These are phyloP conservation scores for Lotmaria passim DNA, from an alignment of 208 protist species.

Conservation along the genomic window DNA sequence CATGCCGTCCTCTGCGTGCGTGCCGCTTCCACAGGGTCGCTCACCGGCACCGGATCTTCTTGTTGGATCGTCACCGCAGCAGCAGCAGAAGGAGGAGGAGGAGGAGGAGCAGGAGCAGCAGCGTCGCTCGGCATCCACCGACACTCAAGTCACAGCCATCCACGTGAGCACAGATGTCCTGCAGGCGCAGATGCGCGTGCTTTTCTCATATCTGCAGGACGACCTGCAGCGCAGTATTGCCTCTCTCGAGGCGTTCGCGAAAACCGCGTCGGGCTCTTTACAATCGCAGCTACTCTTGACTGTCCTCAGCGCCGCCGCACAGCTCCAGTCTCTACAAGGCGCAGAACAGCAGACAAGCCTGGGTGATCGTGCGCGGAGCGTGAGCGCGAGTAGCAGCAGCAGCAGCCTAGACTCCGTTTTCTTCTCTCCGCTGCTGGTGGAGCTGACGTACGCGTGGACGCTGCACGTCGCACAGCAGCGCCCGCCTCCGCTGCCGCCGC, in stretches of 20 bases:
- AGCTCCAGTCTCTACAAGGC: too few species aligned
- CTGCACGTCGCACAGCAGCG: slow-evolving; percentile 33
- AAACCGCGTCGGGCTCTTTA: slow-evolving; percentile 12
- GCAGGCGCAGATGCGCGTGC: slow-evolving; percentile 18
- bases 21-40: not conserved
- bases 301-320: slow-evolving; percentile 20
- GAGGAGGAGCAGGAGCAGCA: too few species aligned
- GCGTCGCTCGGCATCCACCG: too few species aligned
- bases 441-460: slow-evolving; percentile 67
- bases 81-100: too few species aligned
- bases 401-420: not conserved
- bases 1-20: not conserved
- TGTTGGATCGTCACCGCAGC: too few species aligned
- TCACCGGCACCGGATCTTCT: not conserved
- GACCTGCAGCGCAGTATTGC: slow-evolving; percentile 44
- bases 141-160: not conserved
- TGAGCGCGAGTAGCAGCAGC: too few species aligned
- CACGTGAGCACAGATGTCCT: not conserved
- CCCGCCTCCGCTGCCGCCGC: slow-evolving; percentile 16
- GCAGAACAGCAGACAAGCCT: too few species aligned
- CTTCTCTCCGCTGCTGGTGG: slow-evolving; percentile 43
- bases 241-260: slow-evolving; percentile 31
- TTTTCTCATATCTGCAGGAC: slow-evolving; percentile 43
- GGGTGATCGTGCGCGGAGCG: too few species aligned
- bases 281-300: slow-evolving; percentile 36